Conservation (phyloP, 352 stramenopile species). For the Elongisporangium prolatum region DNA sequence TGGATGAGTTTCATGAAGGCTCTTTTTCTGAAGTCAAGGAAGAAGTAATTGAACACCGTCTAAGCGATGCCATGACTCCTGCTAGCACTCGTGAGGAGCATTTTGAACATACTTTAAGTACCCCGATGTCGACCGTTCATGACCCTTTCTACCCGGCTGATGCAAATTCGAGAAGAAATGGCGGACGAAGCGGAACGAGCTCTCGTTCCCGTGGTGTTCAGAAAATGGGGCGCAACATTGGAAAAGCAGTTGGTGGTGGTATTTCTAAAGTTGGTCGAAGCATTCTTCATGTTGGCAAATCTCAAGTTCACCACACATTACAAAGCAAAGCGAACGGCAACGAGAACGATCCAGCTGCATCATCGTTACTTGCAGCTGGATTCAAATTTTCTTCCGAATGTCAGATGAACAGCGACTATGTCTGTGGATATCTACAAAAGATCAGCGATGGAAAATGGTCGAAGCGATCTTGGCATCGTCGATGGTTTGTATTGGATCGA, state of each 20-base stretch:
- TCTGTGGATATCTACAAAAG: slow-evolving; percentile 83
- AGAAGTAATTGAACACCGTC: slow-evolving; percentile 4
- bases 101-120: background rate
- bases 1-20: slow-evolving; percentile 51
- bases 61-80: background rate
- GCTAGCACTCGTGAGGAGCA: slow-evolving; percentile 4
- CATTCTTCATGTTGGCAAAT: slow-evolving; percentile 71
- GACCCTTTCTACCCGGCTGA: slow-evolving; percentile 18
- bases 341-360: slow-evolving; percentile 22
- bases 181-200: slow-evolving; percentile 13
- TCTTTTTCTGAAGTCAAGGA: slow-evolving; percentile 24
- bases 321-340: slow-evolving; percentile 8
- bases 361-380: slow-evolving; percentile 34
- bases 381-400: slow-evolving; percentile 75
- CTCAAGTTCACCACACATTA: slow-evolving; percentile 15
- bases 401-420: slow-evolving; percentile 74
- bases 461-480: slow-evolving; percentile 77
- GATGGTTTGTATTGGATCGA: slow-evolving; percentile 82
- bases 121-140: slow-evolving; percentile 2
- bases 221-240: slow-evolving; percentile 76
- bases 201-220: slow-evolving; percentile 48
- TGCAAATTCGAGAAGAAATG: slow-evolving; percentile 1
- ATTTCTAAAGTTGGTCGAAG: slow-evolving; percentile 80
- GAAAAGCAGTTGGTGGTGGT: slow-evolving; percentile 66
- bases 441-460: slow-evolving; percentile 84